Conservation (phyloP, 75 land plant genomes). For the Chamaecyparis obtusa region DNA sequence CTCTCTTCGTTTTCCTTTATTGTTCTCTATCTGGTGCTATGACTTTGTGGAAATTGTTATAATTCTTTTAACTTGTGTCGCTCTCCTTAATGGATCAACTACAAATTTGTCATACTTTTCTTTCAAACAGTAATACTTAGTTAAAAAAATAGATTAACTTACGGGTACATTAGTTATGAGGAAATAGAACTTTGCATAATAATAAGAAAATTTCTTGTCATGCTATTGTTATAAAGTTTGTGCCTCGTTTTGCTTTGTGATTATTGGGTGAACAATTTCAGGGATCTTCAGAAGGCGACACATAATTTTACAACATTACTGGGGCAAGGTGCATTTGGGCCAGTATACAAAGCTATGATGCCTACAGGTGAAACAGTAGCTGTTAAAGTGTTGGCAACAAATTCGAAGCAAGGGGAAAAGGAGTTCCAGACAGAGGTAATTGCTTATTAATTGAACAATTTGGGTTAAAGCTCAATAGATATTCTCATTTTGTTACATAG, state of each 20-base stretch:
- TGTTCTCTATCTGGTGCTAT: no score
- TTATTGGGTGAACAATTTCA: constrained; percentile 18
- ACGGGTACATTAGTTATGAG: background rate
- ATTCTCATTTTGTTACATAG: background rate
- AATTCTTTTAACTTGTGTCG: no score
- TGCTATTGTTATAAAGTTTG: background rate
- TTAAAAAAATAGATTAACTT: background rate
- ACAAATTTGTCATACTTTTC: no score
- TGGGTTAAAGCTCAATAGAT: background rate
- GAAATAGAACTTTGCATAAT: constrained; percentile 3
- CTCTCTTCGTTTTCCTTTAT: no score
- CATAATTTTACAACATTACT: constrained; percentile 78
- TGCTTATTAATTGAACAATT: background rate
- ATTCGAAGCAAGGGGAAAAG: constrained; percentile 88
- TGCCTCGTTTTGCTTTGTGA: background rate
- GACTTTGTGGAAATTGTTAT: no score
- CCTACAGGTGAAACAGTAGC: constrained; percentile 71
- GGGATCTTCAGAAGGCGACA: constrained; percentile 92
- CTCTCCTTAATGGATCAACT: no score
- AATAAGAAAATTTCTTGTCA: background rate
- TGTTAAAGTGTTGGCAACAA: constrained; percentile 77
- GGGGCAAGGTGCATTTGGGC: constrained; percentile 95
- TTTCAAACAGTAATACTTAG: background rate
- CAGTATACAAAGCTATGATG: constrained; percentile 87
- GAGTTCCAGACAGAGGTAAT: constrained; percentile 89